These are phyloP conservation scores for Pyropia yezoensis DNA, from an alignment of 23 red algal species.

Conservation along the genomic window DNA sequence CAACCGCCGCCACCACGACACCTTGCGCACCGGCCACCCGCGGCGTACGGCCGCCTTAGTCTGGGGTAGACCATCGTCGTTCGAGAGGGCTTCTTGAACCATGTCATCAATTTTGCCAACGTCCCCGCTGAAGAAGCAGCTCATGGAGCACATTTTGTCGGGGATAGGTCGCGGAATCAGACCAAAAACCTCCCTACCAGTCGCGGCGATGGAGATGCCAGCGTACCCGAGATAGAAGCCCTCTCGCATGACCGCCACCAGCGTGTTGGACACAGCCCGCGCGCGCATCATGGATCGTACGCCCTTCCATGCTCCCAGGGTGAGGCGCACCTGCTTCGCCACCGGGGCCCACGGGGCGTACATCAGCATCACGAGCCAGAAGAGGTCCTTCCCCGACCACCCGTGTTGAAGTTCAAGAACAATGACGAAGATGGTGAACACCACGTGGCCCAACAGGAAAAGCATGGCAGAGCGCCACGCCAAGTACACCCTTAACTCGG, in stretches of 20 bases:
- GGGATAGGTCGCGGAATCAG: too few relatives aligned
- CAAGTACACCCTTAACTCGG: conserved; percentile 30
- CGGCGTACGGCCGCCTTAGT: conserved; percentile 10
- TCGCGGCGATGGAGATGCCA: conserved; percentile 8
- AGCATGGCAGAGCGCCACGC: conserved; percentile 26
- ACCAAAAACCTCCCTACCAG: conserved; percentile 4
- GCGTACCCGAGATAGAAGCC: conserved; percentile 34
- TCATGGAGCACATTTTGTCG: too few relatives aligned
- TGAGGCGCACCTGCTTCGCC: conserved; percentile 17
- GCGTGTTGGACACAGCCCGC: conserved; percentile 13
- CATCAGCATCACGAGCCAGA: conserved; percentile 39
- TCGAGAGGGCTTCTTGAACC: neutral
- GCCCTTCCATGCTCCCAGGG: conserved; percentile 9
- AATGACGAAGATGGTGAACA: conserved; percentile 18
- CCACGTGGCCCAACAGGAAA: neutral
- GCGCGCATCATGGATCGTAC: conserved; percentile 16
- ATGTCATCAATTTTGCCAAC: neutral
- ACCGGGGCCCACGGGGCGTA: conserved; percentile 32
- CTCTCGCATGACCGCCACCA: conserved; percentile 25
- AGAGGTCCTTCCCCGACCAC: too few relatives aligned
- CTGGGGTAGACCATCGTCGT: neutral
- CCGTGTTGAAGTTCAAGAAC: too few relatives aligned
- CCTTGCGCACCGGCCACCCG: conserved; percentile 4
- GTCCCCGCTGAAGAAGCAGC: neutral
- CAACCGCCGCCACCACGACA: too few relatives aligned